Percentiles rank a stretch among this genome's conserved stretches.
phyloP scores from a whole-genome alignment of 1,284 basidiomycete genomes.

The Sporisorium iseilematis-ciliati region DNA sequence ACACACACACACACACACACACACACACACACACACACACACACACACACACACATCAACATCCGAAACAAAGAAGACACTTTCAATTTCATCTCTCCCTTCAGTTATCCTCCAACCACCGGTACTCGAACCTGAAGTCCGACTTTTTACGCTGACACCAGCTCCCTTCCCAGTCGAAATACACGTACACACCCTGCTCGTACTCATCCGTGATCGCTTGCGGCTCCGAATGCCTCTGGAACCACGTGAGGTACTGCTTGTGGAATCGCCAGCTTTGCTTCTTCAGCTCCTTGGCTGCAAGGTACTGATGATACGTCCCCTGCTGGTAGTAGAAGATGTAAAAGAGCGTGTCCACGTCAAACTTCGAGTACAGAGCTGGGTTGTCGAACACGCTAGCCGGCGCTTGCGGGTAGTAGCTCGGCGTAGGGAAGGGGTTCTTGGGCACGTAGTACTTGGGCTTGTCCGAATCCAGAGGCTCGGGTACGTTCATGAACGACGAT shows the following conservation, averaged over 20 bases:
- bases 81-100: not conserved
- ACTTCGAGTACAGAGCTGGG: conserved; percentile 86
- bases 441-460: conserved; percentile 89
- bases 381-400: conserved; percentile 86
- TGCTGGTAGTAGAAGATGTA: conserved; percentile 99
- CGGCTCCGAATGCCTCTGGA: conserved; percentile 98
- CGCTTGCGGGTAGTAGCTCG: conserved; percentile 94
- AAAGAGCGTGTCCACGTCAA: conserved; percentile 97
- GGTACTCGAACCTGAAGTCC: conserved; percentile 80
- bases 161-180: conserved; percentile 70
- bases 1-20: too few species aligned
- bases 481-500: conserved; percentile 85
- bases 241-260: conserved; percentile 99
- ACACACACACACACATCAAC: too few species aligned
- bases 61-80: not conserved
- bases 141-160: conserved; percentile 99
- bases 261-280: conserved; percentile 99
- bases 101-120: conserved; percentile 67
- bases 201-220: conserved; percentile 99
- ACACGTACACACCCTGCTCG: conserved; percentile 86
- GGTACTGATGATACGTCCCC: conserved; percentile 96
- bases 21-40: too few species aligned
- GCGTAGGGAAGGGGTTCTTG: conserved; percentile 88
- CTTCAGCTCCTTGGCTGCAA: conserved; percentile 97
- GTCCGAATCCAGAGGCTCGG: conserved; percentile 85